A percentile compares a stretch with the other conserved stretches of the same genome.
These are phyloP conservation scores for Pseudogymnoascus sp. DNA, from an alignment of 2,329 filamentous ascomycete genomes.

Conservation along the genomic window DNA sequence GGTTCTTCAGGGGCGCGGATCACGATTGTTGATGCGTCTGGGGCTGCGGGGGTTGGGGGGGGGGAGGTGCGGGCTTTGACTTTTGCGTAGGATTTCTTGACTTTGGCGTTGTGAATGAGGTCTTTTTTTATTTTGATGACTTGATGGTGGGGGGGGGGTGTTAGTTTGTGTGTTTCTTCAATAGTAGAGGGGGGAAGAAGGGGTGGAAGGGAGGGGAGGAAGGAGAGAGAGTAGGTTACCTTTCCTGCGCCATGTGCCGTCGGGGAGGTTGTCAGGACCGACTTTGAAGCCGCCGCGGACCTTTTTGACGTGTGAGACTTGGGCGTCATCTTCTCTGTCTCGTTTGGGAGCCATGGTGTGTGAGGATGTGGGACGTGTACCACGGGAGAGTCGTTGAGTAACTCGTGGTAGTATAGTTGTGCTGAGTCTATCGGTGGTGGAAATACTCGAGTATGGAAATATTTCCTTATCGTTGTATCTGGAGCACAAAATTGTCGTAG, in stretches of 20 bases:
- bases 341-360: constrained; percentile 50
- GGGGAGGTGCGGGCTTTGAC: constrained; percentile 49
- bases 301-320: constrained; percentile 39
- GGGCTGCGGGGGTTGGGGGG: constrained; percentile 19
- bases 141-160: constrained; percentile 32
- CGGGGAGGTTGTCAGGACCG: constrained; percentile 82
- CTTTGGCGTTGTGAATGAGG: constrained; percentile 84
- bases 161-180: not conserved
- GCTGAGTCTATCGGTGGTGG: not conserved
- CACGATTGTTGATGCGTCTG: not conserved
- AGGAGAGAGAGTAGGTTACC: constrained; percentile 31
- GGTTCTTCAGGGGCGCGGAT: not conserved
- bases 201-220: not conserved
- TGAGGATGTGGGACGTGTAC: not conserved
- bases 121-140: constrained; percentile 83
- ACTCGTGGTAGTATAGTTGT: no score
- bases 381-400: no score
- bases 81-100: constrained; percentile 88
- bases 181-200: not conserved
- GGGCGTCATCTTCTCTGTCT: constrained; percentile 37
- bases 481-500: not conserved
- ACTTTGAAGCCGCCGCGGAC: constrained; percentile 68
- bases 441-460: not conserved
- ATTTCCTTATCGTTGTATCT: not conserved
- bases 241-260: constrained; percentile 81